Evolutionary conservation across 2,329 filamentous ascomycete species (phyloP).

Genomic region (Fusarium sulawesiense): DNA sequence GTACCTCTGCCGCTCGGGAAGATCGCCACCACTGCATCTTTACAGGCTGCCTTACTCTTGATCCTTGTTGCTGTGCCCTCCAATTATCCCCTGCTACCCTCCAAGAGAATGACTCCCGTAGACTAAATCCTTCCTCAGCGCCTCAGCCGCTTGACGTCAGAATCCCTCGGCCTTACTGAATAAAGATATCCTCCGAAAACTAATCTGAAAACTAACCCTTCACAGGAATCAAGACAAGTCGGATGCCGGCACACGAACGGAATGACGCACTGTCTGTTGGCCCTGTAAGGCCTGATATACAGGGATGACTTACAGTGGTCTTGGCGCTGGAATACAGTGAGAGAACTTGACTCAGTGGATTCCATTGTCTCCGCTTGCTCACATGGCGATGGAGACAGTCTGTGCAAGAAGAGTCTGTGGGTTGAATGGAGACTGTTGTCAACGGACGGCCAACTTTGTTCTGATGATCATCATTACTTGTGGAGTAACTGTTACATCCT

Average conservation of each 20-base stretch:
- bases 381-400: slow-evolving; percentile 8
- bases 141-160: slow-evolving; percentile 40
- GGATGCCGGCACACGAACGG: slow-evolving; percentile 38
- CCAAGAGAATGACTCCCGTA: neutral
- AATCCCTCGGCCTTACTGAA: slow-evolving; percentile 13
- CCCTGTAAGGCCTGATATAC: slow-evolving; percentile 11
- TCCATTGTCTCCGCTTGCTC: slow-evolving; percentile 7
- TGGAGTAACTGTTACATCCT: slow-evolving; percentile 9
- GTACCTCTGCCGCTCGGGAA: slow-evolving; percentile 14
- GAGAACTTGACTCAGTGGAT: slow-evolving; percentile 23
- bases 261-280: slow-evolving; percentile 35
- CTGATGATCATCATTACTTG: slow-evolving; percentile 38
- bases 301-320: neutral
- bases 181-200: slow-evolving; percentile 9
- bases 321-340: neutral
- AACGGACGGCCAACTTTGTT: slow-evolving; percentile 18
- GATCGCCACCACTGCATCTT: slow-evolving; percentile 8
- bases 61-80: neutral
- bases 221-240: neutral
- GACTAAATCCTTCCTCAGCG: slow-evolving; percentile 8
- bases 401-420: neutral
- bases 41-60: neutral
- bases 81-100: neutral
- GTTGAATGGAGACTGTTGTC: slow-evolving; percentile 1
- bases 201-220: slow-evolving; percentile 36